Percentiles rank a stretch among this genome's conserved stretches.
Conservation (phyloP, 805 yeast species). For the Schwanniomyces vanrijiae region DNA sequence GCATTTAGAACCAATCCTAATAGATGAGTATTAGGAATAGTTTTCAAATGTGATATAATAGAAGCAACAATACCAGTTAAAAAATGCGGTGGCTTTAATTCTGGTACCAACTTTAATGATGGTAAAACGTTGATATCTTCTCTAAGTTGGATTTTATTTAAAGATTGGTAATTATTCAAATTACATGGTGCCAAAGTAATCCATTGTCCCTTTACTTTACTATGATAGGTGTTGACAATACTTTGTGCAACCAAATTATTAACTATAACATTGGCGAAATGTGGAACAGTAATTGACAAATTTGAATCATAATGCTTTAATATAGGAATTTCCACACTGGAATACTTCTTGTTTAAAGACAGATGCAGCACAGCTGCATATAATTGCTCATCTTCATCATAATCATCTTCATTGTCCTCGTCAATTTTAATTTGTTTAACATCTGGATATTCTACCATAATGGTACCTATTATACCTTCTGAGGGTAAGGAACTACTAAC, state of each 20-base stretch:
- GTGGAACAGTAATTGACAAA: slow-evolving; percentile 30
- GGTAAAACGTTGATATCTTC: background rate
- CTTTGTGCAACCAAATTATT: slow-evolving; percentile 27
- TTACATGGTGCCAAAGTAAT: slow-evolving; percentile 37
- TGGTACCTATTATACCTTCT: slow-evolving; percentile 6
- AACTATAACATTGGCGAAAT: slow-evolving; percentile 35
- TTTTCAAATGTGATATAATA: slow-evolving; percentile 25
- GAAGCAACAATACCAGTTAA: slow-evolving; percentile 60
- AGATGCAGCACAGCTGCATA: slow-evolving; percentile 34
- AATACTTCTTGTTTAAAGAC: slow-evolving; percentile 20
- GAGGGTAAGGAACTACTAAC: slow-evolving; percentile 16
- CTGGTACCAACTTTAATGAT: slow-evolving; percentile 15
- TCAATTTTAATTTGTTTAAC: slow-evolving; percentile 6
- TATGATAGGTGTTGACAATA: slow-evolving; percentile 14
- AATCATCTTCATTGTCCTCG: slow-evolving; percentile 29
- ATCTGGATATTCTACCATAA: slow-evolving; percentile 11
- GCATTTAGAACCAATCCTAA: slow-evolving; percentile 44
- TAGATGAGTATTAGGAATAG: slow-evolving; percentile 3
- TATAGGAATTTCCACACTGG: slow-evolving; percentile 23
- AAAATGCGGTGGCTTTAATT: slow-evolving; percentile 59
- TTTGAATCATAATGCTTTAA: slow-evolving; percentile 5
- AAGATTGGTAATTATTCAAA: slow-evolving; percentile 28
- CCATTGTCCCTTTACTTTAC: slow-evolving; percentile 19
- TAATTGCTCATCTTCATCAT: slow-evolving; percentile 52
- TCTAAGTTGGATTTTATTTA: slow-evolving; percentile 21